Evolutionary conservation across 371 early-diverging fungal genomes (phyloP).

Genomic region (Chytridium lagenaria): DNA sequence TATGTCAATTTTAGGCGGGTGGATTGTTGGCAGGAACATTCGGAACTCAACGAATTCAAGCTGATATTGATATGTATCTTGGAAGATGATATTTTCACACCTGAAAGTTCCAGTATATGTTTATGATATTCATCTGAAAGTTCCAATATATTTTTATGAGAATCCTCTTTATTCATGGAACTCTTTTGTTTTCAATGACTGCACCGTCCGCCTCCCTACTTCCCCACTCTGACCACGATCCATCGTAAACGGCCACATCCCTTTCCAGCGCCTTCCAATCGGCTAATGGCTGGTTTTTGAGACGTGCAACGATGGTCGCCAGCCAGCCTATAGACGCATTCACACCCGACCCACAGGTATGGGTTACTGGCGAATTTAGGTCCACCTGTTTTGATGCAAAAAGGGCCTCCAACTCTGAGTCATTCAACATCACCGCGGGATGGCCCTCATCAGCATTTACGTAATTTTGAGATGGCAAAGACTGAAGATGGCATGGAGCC

Average conservation of each 20-base stretch:
- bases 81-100: too few species aligned
- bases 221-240: slow-evolving; percentile 56
- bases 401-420: slow-evolving; percentile 30
- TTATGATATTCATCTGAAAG: too few species aligned
- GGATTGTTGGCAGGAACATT: too few species aligned
- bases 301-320: slow-evolving; percentile 27
- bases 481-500: slow-evolving; percentile 88
- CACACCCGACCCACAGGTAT: slow-evolving; percentile 50
- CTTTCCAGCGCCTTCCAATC: slow-evolving; percentile 33
- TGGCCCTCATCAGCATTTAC: too few species aligned
- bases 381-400: slow-evolving; percentile 37
- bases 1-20: too few species aligned
- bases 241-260: slow-evolving; percentile 49
- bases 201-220: slow-evolving; percentile 28
- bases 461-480: slow-evolving; percentile 41
- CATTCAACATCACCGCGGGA: slow-evolving; percentile 40
- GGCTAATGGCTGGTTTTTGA: slow-evolving; percentile 21
- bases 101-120: too few species aligned
- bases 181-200: slow-evolving; percentile 31
- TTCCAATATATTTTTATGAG: too few species aligned
- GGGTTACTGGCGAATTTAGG: slow-evolving; percentile 38
- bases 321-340: slow-evolving; percentile 36
- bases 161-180: too few species aligned
- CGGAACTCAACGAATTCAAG: too few species aligned
- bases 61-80: too few species aligned